Conservation (phyloP, 2,329 filamentous ascomycete species). For the Dactylellina drechsleri region DNA sequence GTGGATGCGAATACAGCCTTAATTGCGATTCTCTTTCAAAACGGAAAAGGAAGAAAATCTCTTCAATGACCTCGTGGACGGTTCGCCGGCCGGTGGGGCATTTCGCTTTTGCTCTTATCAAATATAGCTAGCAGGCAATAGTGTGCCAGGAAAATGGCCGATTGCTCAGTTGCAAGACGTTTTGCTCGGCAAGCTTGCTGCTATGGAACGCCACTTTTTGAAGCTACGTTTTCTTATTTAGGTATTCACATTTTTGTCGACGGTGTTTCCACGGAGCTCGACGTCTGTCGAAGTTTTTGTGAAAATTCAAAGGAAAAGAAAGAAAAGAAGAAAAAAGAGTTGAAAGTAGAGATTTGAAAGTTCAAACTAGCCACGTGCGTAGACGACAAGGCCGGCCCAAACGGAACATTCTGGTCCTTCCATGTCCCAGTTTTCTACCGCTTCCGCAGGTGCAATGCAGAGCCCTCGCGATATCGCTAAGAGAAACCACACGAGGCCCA, state of each 20-base stretch:
- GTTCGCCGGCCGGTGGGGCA: background rate
- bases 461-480: slow-evolving; percentile 51
- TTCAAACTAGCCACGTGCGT: slow-evolving; percentile 17
- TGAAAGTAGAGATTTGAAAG: too few species aligned
- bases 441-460: slow-evolving; percentile 18
- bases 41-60: background rate
- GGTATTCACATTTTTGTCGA: too few species aligned
- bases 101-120: slow-evolving; percentile 36
- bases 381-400: slow-evolving; percentile 18
- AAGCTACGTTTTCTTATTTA: background rate
- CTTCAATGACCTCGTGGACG: slow-evolving; percentile 37
- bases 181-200: slow-evolving; percentile 11
- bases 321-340: too few species aligned
- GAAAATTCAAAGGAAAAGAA: too few species aligned
- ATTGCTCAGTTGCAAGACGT: slow-evolving; percentile 34
- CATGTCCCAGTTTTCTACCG: slow-evolving; percentile 39
- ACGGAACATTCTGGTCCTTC: slow-evolving; percentile 49
- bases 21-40: slow-evolving; percentile 33
- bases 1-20: slow-evolving; percentile 51
- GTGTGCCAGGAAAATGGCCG: slow-evolving; percentile 1
- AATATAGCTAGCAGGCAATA: slow-evolving; percentile 3
- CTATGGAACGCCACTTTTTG: slow-evolving; percentile 11
- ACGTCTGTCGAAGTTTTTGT: too few species aligned
- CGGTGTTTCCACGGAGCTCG: too few species aligned
- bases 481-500: slow-evolving; percentile 27